phyloP scores from a whole-genome alignment of 2,329 filamentous ascomycete species.

The Ustulina deusta region DNA sequence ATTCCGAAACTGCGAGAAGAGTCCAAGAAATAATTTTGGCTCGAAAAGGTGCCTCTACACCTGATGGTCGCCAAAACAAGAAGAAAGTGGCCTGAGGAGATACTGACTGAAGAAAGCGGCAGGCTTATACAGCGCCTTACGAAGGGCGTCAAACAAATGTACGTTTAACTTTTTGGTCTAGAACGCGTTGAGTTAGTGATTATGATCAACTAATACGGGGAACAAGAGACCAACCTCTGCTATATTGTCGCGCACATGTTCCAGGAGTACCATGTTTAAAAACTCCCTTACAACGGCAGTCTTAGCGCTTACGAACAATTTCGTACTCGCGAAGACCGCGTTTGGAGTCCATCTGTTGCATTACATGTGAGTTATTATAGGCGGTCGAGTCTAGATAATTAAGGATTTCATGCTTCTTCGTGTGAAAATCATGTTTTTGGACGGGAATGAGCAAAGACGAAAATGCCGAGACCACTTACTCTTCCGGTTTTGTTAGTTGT shows the following conservation, averaged over 20 bases:
- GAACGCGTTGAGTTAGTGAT: not conserved
- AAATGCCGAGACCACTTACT: slow-evolving; percentile 20
- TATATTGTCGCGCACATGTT: slow-evolving; percentile 93
- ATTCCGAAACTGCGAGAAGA: not conserved
- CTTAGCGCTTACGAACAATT: slow-evolving; percentile 89
- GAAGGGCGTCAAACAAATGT: slow-evolving; percentile 92
- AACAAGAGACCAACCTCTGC: slow-evolving; percentile 53
- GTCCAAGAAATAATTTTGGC: not conserved
- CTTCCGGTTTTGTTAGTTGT: slow-evolving; percentile 82
- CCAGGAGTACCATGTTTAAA: slow-evolving; percentile 86
- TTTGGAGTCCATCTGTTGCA: slow-evolving; percentile 71
- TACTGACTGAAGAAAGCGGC: slow-evolving; percentile 83
- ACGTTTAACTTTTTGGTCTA: slow-evolving; percentile 94
- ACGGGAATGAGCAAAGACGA: not conserved
- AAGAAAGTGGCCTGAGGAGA: not conserved
- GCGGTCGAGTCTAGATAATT: not conserved
- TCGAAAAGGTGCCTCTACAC: not conserved
- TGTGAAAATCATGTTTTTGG: not conserved
- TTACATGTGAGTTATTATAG: slow-evolving; percentile 14
- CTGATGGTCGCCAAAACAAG: not conserved
- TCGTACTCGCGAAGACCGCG: slow-evolving; percentile 87
- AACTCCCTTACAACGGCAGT: slow-evolving; percentile 85
- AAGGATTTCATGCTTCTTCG: not conserved
- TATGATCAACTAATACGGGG: slow-evolving; percentile 50
- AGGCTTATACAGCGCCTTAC: slow-evolving; percentile 66